phyloP scores from a whole-genome alignment of 805 yeast species.

The Candida nitratophila region DNA sequence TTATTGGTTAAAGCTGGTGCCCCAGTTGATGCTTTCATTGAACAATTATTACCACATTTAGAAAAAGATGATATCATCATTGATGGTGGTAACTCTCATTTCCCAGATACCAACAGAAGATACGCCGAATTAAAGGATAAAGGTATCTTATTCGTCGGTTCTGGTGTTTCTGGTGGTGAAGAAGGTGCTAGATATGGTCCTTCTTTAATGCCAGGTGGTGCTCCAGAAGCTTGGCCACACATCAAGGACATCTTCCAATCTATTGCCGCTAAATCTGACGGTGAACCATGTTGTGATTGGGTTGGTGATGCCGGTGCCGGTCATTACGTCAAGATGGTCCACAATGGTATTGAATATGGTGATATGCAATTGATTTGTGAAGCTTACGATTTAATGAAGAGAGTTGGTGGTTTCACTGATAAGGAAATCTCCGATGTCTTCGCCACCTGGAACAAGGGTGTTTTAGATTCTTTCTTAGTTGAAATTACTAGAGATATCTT shows the following conservation, averaged over 20 bases:
- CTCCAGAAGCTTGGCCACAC: slow-evolving; percentile 97
- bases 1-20: slow-evolving; percentile 93
- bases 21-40: slow-evolving; percentile 89
- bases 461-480: slow-evolving; percentile 90
- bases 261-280: slow-evolving; percentile 92
- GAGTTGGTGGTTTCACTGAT: slow-evolving; percentile 85
- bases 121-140: slow-evolving; percentile 78
- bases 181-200: slow-evolving; percentile 99
- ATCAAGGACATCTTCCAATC: slow-evolving; percentile 95
- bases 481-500: slow-evolving; percentile 96
- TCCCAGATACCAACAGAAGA: slow-evolving; percentile 98
- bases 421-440: slow-evolving; percentile 92
- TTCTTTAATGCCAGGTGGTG: slow-evolving; percentile 99
- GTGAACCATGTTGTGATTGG: slow-evolving; percentile 99
- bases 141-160: slow-evolving; percentile 92
- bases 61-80: slow-evolving; percentile 97
- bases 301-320: slow-evolving; percentile 99
- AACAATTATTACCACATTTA: slow-evolving; percentile 80
- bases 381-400: slow-evolving; percentile 93
- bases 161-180: slow-evolving; percentile 99
- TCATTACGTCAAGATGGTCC: slow-evolving; percentile 99
- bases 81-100: slow-evolving; percentile 99
- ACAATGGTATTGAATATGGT: slow-evolving; percentile 99
- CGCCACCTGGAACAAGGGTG: slow-evolving; percentile 93
- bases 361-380: slow-evolving; percentile 99